phyloP scores from a whole-genome alignment of 2,329 filamentous ascomycete species.

The Colletotrichum sp. region DNA sequence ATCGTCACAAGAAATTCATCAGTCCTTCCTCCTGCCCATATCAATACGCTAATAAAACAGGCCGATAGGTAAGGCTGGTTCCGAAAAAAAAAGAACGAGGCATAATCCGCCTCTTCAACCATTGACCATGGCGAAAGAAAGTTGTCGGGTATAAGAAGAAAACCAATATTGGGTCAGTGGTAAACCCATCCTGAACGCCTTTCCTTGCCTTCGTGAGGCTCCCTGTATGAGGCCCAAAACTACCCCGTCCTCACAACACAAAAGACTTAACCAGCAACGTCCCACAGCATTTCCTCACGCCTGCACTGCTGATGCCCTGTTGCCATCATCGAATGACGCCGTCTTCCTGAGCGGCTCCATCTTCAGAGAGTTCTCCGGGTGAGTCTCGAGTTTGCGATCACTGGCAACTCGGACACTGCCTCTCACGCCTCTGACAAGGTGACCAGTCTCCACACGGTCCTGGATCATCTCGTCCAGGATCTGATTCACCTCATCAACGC shows the following conservation, averaged over 20 bases:
- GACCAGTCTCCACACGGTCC: slow-evolving; percentile 79
- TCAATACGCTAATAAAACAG: slow-evolving; percentile 21
- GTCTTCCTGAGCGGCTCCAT: slow-evolving; percentile 46
- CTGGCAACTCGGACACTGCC: slow-evolving; percentile 70
- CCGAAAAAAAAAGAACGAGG: not conserved
- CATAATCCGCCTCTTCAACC: not conserved
- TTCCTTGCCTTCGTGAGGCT: not conserved
- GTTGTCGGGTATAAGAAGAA: slow-evolving; percentile 40
- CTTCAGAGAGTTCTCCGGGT: slow-evolving; percentile 36
- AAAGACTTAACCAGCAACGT: slow-evolving; percentile 23
- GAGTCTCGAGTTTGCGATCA: slow-evolving; percentile 40
- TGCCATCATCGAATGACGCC: slow-evolving; percentile 28
- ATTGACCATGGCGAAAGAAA: slow-evolving; percentile 33
- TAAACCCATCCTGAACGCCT: slow-evolving; percentile 18
- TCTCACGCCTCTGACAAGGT: slow-evolving; percentile 69
- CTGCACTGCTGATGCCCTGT: slow-evolving; percentile 27
- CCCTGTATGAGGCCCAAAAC: not conserved
- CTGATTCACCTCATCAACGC: slow-evolving; percentile 89
- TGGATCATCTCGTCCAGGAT: slow-evolving; percentile 98
- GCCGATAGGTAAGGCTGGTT: not conserved
- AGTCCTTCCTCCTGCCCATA: not conserved
- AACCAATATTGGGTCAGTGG: slow-evolving; percentile 1
- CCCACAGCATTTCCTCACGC: not conserved
- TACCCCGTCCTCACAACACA: not conserved
- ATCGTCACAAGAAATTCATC: not conserved